Evolutionary conservation across 345 rosid genomes (phyloP).

Genomic region (Linum trigynum): DNA sequence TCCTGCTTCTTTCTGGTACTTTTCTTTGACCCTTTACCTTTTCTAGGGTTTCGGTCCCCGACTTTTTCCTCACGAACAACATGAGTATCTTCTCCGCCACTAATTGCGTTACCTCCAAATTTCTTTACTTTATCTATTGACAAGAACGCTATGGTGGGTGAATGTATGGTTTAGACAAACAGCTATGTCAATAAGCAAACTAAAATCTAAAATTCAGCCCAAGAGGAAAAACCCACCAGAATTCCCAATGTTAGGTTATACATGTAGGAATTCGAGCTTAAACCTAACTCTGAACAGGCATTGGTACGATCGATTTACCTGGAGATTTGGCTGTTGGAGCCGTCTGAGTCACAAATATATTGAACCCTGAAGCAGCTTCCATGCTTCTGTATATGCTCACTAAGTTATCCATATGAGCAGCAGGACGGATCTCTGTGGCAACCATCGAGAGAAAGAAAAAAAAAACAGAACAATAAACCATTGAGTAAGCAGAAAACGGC

Average conservation of each 20-base stretch:
- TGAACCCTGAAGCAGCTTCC: slow-evolving; percentile 76
- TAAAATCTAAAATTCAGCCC: background rate
- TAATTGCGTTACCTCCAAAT: slow-evolving; percentile 13
- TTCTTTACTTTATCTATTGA: slow-evolving; percentile 33
- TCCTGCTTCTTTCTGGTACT: slow-evolving; percentile 14
- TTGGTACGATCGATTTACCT: slow-evolving; percentile 26
- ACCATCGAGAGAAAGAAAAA: background rate
- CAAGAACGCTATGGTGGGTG: background rate
- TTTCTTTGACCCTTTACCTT: slow-evolving; percentile 23
- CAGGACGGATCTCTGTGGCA: slow-evolving; percentile 64
- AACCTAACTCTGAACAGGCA: background rate
- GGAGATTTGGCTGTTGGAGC: slow-evolving; percentile 24
- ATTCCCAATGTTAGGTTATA: background rate
- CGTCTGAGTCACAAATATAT: slow-evolving; percentile 49
- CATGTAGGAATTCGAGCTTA: background rate
- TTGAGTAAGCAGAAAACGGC: background rate
- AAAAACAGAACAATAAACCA: background rate
- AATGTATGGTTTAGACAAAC: background rate
- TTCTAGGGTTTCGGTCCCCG: slow-evolving; percentile 4
- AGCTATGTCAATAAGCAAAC: background rate
- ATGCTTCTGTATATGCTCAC: slow-evolving; percentile 76
- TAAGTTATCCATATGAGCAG: slow-evolving; percentile 93
- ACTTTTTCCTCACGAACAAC: background rate
- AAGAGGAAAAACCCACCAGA: background rate
- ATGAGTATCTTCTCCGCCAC: background rate